Base-by-base conservation (phyloP, 2,329 filamentous ascomycete species). In the Laburnicola sp. region DNA sequence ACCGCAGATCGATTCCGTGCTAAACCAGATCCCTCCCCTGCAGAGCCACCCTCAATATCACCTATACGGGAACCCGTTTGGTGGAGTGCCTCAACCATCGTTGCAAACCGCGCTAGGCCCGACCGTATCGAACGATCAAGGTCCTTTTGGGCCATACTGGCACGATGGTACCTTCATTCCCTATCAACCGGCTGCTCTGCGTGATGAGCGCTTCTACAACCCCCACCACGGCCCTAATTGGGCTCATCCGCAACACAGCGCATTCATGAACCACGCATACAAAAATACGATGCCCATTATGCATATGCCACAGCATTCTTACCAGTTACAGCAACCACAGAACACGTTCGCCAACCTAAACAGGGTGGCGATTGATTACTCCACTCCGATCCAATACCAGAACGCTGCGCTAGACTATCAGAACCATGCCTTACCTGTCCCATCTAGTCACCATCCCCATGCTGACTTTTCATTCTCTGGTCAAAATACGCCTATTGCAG, bases 21-120 rank as follows among this genome's bases (percentile, higher is more conserved):
- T 86, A 48, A 79, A 84, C 50, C 84, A 86, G 65, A 78, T 79
- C 51, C 74, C 81, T 4, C 74, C 86, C 10, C 82, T 86, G 41
- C 81, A 84, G 27, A 63, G 62, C 31, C 65, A 68, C 32, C 76
- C 83, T 51, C 83, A 85, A 44, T 80, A 81, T 57, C 78, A 77
- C 48, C 64, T 72, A 54, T 72, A 71, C 40, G 68, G 65, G 4
- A 63, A 66, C 28, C 64, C 64, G 6, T 71, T 66, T 37, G 60
- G 61, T 43, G 66, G 62, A 10, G 61, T 63, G 10, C 63, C 72
- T 57, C 69, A 66, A 6, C 64, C 66, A 11, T 63, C 68, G 8
- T 56, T 72, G 16, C 70, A 74, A 44, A 68, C 62, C 31, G 65
- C 62, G 1, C 53, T 74, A 28, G 70, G 69, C 11, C 73, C 73